phyloP scores from a whole-genome alignment of 1,139 yeast species.

The Saccharomycopsis hybrid region DNA sequence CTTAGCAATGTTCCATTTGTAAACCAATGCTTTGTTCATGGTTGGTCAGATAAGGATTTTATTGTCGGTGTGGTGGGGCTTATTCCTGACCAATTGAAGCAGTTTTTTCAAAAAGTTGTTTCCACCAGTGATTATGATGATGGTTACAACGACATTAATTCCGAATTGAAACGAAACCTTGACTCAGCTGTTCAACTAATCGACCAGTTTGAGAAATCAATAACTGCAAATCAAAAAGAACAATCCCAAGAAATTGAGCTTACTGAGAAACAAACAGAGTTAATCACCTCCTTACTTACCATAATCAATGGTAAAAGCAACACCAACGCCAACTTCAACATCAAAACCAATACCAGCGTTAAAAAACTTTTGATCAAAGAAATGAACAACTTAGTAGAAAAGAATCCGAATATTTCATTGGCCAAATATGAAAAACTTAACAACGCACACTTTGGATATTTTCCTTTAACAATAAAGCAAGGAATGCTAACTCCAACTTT shows the following conservation, averaged over 20 bases:
- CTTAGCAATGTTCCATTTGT: constrained; percentile 34
- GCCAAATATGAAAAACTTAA: constrained; percentile 49
- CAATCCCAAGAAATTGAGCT: constrained; percentile 18
- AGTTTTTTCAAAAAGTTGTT: too few species aligned
- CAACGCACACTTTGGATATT: constrained; percentile 46
- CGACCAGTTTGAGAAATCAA: neutral
- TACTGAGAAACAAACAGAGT: neutral
- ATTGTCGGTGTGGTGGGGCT: constrained; percentile 45
- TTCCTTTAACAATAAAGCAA: constrained; percentile 53
- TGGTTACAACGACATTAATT: neutral
- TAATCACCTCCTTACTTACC: constrained; percentile 1
- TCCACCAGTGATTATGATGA: too few species aligned
- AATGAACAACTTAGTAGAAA: constrained; percentile 11
- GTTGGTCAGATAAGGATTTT: constrained; percentile 38
- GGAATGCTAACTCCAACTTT: constrained; percentile 61
- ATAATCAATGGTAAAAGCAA: too few species aligned
- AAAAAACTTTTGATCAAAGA: constrained; percentile 7
- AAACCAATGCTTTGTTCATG: constrained; percentile 39
- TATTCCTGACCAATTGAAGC: constrained; percentile 28
- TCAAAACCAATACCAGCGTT: neutral
- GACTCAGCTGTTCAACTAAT: too few species aligned
- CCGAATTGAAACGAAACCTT: neutral
- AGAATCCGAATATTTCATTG: constrained; percentile 16
- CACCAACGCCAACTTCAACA: too few species aligned
- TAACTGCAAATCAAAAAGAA: constrained; percentile 7